Conservation (phyloP, 306 rosid genomes). For the Canavalia ensiformis region DNA sequence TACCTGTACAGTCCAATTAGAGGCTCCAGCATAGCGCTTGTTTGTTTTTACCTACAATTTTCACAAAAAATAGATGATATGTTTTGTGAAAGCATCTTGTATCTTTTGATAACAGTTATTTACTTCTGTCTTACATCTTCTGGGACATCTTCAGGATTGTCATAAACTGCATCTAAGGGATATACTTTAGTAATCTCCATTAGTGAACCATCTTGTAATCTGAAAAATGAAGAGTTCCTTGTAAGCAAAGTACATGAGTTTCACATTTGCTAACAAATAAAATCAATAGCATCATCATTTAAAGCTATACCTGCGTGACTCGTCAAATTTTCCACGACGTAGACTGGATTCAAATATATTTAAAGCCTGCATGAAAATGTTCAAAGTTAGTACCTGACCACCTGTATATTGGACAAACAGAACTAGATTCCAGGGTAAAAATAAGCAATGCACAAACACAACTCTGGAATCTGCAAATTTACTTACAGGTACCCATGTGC, state of each 20-base stretch:
- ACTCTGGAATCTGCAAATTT: slow-evolving; percentile 3
- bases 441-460: not conserved
- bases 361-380: slow-evolving; percentile 70
- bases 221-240: slow-evolving; percentile 50
- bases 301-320: slow-evolving; percentile 75
- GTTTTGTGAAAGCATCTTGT: not conserved
- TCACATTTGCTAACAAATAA: slow-evolving; percentile 16
- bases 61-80: slow-evolving; percentile 6
- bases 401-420: slow-evolving; percentile 36
- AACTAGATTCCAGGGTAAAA: slow-evolving; percentile 13
- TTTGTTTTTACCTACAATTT: slow-evolving; percentile 74
- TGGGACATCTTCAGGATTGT: slow-evolving; percentile 89
- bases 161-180: slow-evolving; percentile 95
- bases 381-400: slow-evolving; percentile 39
- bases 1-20: slow-evolving; percentile 93
- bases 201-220: slow-evolving; percentile 90
- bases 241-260: slow-evolving; percentile 43
- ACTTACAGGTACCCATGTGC: slow-evolving; percentile 99
- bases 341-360: slow-evolving; percentile 96
- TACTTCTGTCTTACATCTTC: slow-evolving; percentile 76
- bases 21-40: slow-evolving; percentile 96
- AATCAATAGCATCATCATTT: slow-evolving; percentile 9
- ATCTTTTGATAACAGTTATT: not conserved
- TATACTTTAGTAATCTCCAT: slow-evolving; percentile 91
- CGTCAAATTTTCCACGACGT: slow-evolving; percentile 93